A percentile compares a stretch with the other conserved stretches of the same genome.
phyloP scores from a whole-genome alignment of 768 basidiomycete genomes.

The Sporobolomyces roseus region DNA sequence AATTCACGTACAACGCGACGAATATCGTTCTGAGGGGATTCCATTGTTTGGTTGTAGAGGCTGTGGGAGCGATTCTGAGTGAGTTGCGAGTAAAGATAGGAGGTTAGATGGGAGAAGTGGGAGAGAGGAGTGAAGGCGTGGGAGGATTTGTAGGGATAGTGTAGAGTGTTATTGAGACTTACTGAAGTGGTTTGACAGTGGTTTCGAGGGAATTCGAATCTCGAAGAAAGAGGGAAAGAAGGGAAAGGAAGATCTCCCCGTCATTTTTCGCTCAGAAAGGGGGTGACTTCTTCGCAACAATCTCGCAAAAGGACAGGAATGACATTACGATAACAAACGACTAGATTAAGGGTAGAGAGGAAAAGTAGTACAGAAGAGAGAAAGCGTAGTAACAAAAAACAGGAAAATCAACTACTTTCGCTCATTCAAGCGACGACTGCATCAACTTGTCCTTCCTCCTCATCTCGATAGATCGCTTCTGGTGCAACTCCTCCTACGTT shows the following conservation, averaged over 20 bases:
- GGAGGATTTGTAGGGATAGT: background rate
- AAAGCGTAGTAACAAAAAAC: background rate
- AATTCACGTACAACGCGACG: slow-evolving; percentile 28
- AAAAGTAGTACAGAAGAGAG: background rate
- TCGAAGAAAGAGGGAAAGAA: too few relatives aligned
- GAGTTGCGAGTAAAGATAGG: background rate
- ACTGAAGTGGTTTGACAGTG: background rate
- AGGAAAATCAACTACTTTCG: too few relatives aligned
- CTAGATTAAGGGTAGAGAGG: too few relatives aligned
- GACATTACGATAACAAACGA: too few relatives aligned
- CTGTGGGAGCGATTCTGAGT: background rate
- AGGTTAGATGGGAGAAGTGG: background rate
- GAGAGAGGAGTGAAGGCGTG: background rate
- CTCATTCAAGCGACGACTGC: too few relatives aligned
- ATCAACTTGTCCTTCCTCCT: background rate
- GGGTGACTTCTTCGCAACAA: too few relatives aligned
- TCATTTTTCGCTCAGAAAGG: too few relatives aligned
- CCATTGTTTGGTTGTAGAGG: slow-evolving; percentile 11
- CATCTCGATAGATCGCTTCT: slow-evolving; percentile 4
- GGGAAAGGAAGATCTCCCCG: too few relatives aligned
- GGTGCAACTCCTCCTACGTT: background rate
- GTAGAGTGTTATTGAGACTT: too few relatives aligned
- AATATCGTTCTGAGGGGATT: slow-evolving; percentile 15
- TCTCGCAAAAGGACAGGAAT: too few relatives aligned
- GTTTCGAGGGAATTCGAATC: background rate